Base-by-base conservation (phyloP, 768 basidiomycete genomes). In the Cantharellus cinnabarinus region DNA sequence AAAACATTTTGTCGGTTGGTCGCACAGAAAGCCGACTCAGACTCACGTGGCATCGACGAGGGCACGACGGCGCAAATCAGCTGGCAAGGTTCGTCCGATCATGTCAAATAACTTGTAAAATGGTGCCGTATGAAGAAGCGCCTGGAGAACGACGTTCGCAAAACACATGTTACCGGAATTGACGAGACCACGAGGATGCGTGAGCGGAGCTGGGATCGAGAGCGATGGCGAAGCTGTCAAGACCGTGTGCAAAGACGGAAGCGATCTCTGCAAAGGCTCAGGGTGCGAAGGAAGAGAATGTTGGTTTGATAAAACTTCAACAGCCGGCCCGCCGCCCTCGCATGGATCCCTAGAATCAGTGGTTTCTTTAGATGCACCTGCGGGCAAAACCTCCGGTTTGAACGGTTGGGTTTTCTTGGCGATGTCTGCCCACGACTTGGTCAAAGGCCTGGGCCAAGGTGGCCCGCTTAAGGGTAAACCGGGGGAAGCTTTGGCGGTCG, bases 141-240 rank as follows among this genome's bases (percentile, higher is more conserved):
- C 79, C 71, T 98, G 94, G 39, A 99, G 73, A 34, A 97, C 86
- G 0, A 90, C 81, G 66, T 97, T 99, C 38, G 91, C 91, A 67
- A 97, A 99, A 68, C 94, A 99, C 82, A 97, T 83, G 70, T 99
- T 99, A 0, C 94, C 93, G 2, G 80, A 84, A 70, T 99, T 99
- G 64, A 98, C 75, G 55, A 99, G 71, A 3, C 94, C 94, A 10
- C 93, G 75, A 0, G 88, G 80, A 4, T 75, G 73, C 41, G 87
- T 77, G 54, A 68, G 70, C 2, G 70, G 65, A 58, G 65, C 55
- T 5, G 74, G 68, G 4, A 78, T 83, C 2, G 85, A 78, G 62
- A 87, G 73, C 50, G 85, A 89, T 66, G 7, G 85, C 76, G 55
- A 86, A 76, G 56, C 78, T 76, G 4, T 85, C 88, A 0, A 77